Conservation (phyloP, 768 basidiomycete genomes). For the Pulveroboletus sp. region DNA sequence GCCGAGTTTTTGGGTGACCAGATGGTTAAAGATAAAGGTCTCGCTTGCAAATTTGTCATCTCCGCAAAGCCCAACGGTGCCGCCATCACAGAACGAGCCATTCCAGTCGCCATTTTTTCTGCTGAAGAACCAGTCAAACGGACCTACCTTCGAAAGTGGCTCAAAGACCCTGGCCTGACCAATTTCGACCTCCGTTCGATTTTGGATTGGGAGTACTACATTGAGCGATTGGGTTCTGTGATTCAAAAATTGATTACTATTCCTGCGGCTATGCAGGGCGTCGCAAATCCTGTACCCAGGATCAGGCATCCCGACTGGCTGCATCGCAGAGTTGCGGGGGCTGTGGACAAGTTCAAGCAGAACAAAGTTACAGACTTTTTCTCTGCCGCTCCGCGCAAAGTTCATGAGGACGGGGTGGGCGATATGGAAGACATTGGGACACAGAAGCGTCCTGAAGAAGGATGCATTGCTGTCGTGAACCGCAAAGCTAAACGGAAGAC, state of each 20-base stretch:
- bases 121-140: constrained; percentile 90
- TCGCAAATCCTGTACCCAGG: constrained; percentile 92
- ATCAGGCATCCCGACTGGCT: constrained; percentile 98
- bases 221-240: constrained; percentile 94
- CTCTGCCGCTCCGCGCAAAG: constrained; percentile 18
- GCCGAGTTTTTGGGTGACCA: constrained; percentile 96
- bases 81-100: constrained; percentile 93
- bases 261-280: constrained; percentile 97
- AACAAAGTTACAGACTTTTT: constrained; percentile 98
- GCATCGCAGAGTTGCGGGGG: constrained; percentile 80
- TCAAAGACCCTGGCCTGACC: constrained; percentile 84
- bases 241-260: constrained; percentile 99
- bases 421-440: constrained; percentile 63
- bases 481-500: constrained; percentile 41
- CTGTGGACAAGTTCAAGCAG: constrained; percentile 96
- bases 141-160: constrained; percentile 90
- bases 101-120: constrained; percentile 96
- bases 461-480: constrained; percentile 50
- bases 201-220: constrained; percentile 98
- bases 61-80: constrained; percentile 89
- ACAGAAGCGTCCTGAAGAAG: constrained; percentile 24
- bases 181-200: constrained; percentile 92
- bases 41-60: constrained; percentile 98
- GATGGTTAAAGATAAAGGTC: constrained; percentile 99
- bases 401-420: constrained; percentile 7